Percentiles rank a stretch among this genome's conserved stretches.
Conservation (phyloP, 441 rosid species). For the Croton laevigatus region DNA sequence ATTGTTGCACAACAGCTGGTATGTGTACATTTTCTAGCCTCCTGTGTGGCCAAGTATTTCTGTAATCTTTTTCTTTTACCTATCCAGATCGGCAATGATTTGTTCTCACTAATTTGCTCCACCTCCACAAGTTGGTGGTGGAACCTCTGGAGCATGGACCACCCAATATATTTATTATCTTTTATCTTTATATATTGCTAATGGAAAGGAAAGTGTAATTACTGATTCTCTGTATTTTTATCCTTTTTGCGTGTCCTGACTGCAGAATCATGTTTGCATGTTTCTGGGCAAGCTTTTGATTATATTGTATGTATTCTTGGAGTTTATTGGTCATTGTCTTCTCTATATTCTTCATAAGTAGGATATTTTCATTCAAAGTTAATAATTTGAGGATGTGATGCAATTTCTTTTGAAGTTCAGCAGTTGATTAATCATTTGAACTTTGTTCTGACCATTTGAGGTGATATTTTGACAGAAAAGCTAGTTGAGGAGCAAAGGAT, state of each 20-base stretch:
- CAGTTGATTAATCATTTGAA: not conserved
- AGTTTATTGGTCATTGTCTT: not conserved
- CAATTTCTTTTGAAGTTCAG: not conserved
- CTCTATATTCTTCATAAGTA: too few species aligned
- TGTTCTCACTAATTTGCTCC: constrained; percentile 1
- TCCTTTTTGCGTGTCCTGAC: too few species aligned
- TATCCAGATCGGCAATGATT: not conserved
- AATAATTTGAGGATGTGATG: not conserved
- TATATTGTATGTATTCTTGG: not conserved
- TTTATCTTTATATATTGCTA: not conserved
- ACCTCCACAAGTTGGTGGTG: not conserved
- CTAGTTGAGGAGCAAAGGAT: constrained; percentile 73
- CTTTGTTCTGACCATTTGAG: not conserved
- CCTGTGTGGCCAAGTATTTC: constrained; percentile 5
- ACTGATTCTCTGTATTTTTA: not conserved
- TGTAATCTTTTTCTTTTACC: not conserved
- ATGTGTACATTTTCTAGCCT: constrained; percentile 21
- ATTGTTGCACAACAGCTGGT: constrained; percentile 91
- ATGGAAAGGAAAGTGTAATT: not conserved
- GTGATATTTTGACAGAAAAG: constrained; percentile 49
- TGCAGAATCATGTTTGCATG: not conserved
- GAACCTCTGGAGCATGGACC: not conserved
- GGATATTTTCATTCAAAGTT: not conserved
- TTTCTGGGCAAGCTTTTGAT: not conserved
- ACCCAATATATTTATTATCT: not conserved